Evolutionary conservation across 768 basidiomycete genomes (phyloP), one percentile per base, ranked within the genome.

Genomic region (Boletus fagicola): DNA sequence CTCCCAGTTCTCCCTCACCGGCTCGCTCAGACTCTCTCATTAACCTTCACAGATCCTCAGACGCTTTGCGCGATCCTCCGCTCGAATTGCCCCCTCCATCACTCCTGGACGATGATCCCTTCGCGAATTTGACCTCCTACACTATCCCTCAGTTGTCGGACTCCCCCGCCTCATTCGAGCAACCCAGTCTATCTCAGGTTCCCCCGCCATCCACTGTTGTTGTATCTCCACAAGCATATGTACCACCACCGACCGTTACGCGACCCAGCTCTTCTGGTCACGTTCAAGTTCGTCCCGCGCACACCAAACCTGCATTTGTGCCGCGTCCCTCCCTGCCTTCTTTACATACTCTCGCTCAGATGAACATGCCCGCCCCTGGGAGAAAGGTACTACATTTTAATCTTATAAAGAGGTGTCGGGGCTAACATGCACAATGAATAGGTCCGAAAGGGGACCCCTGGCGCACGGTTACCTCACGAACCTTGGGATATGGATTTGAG

Each of bases 81-180:
- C 49, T 45, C 56, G 18, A 47, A 7, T 31, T 56, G 20, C 30
- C 50, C 24, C 31, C 58, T 20, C 48, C 59, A 18, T 62, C 63
- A 12, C 51, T 88, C 20, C 74, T 87, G 26, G 88, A 89, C 63
- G 83, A 86, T 51, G 88, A 90, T 63, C 88, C 88, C 2, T 90
- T 90, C 63, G 88, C 88, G 22, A 83, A 85, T 58, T 75, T 86
- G 46, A 16, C 58, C 15, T 73, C 78, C 57, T 35, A 38, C 24
- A 5, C 24, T 12, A 10, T 51, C n/a, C 50, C 38, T 40, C 50
- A 11, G 3, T 30, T 40, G 30, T 44, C 36, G 1, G 51, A 49
- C 24, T 31, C 46, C 22, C 49, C 38, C 3, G 9, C n/a, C n/a
- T 30, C 50, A 30, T 30, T 30, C 13, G 28, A 30, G 13, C 50